Evolutionary conservation across 768 basidiomycete genomes (phyloP).

Genomic region (Neoboletus magnificus): DNA sequence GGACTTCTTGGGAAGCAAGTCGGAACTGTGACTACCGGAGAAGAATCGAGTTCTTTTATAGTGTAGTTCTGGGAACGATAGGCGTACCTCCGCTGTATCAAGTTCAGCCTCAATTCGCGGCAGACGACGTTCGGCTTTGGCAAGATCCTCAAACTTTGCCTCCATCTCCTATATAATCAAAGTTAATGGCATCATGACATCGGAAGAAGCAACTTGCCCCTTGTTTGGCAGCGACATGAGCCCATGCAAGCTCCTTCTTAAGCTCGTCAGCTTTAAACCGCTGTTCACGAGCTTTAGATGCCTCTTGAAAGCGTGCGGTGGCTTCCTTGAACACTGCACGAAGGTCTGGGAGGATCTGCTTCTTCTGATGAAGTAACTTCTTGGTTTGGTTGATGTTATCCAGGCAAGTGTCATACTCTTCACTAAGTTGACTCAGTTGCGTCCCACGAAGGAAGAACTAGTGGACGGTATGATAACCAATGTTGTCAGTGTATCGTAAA

Average conservation of each 20-base stretch:
- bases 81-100: slow-evolving; percentile 36
- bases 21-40: slow-evolving; percentile 31
- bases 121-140: slow-evolving; percentile 36
- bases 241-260: slow-evolving; percentile 85
- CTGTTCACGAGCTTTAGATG: slow-evolving; percentile 69
- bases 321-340: slow-evolving; percentile 56
- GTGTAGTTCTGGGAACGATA: neutral
- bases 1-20: slow-evolving; percentile 36
- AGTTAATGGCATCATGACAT: neutral
- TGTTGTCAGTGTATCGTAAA: too few relatives aligned
- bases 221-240: slow-evolving; percentile 73
- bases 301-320: slow-evolving; percentile 61
- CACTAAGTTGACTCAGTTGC: slow-evolving; percentile 79
- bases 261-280: slow-evolving; percentile 64
- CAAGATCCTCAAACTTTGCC: slow-evolving; percentile 40
- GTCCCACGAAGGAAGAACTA: slow-evolving; percentile 96
- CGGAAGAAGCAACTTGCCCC: slow-evolving; percentile 40
- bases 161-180: slow-evolving; percentile 39
- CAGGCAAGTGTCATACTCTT: slow-evolving; percentile 78
- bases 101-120: slow-evolving; percentile 41
- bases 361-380: slow-evolving; percentile 65
- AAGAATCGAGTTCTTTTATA: neutral
- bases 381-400: slow-evolving; percentile 69
- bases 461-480: slow-evolving; percentile 1
- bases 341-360: slow-evolving; percentile 76